phyloP scores from a whole-genome alignment of 1,284 basidiomycete genomes.

The Rhodotorula glutinis region DNA sequence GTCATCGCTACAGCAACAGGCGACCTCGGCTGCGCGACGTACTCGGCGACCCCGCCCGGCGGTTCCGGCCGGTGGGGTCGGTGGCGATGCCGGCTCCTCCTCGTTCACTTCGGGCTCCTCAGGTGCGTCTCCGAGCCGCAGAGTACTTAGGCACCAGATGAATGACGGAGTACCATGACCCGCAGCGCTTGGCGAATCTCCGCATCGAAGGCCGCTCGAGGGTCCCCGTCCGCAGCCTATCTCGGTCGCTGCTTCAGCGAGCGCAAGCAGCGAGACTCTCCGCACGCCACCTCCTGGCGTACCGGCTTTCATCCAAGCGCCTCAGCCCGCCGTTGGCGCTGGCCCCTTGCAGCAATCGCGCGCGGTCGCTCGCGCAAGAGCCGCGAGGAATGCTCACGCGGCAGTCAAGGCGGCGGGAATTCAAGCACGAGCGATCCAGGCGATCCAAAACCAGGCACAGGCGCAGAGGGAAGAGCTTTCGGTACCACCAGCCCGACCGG shows the following conservation, averaged over 20 bases:
- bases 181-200: neutral
- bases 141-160: neutral
- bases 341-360: neutral
- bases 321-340: neutral
- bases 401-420: neutral
- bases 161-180: too few species aligned
- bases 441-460: neutral
- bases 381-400: neutral
- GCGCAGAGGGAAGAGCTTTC: neutral
- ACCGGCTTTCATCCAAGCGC: neutral
- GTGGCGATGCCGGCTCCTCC: neutral
- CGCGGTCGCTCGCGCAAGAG: neutral
- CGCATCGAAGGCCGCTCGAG: neutral
- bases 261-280: neutral
- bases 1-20: neutral
- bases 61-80: neutral
- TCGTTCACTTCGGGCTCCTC: neutral
- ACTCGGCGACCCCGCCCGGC: neutral
- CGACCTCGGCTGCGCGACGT: neutral
- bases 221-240: neutral
- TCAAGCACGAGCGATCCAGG: neutral
- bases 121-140: neutral
- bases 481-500: too few species aligned
- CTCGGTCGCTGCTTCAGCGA: neutral
- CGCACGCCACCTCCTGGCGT: too few species aligned